Percentiles rank a stretch among this genome's conserved stretches.
Conservation (phyloP, 2,329 filamentous ascomycete genomes). For the Ophioceras dolichostomum region DNA sequence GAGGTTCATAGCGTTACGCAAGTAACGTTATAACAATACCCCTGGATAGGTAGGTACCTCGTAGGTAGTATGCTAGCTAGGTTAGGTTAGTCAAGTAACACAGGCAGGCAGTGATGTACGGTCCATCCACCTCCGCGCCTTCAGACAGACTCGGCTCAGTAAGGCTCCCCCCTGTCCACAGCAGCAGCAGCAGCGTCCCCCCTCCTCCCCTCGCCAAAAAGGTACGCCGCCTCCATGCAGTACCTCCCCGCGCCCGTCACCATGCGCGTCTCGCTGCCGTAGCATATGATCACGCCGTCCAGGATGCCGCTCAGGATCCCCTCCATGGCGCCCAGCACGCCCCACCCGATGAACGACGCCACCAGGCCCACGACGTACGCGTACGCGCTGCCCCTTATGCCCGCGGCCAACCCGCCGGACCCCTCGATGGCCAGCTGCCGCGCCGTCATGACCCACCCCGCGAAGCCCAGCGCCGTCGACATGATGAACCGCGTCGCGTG, state of each 20-base stretch:
- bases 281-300: conserved; percentile 84
- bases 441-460: conserved; percentile 92
- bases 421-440: conserved; percentile 56
- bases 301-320: conserved; percentile 78
- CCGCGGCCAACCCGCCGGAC: conserved; percentile 30
- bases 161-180: conserved; percentile 11
- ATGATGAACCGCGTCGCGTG: conserved; percentile 88
- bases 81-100: too few species aligned
- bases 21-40: too few species aligned
- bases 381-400: conserved; percentile 70
- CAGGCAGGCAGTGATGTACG: too few species aligned
- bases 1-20: too few species aligned
- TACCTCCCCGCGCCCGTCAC: conserved; percentile 60
- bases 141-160: too few species aligned
- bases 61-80: too few species aligned
- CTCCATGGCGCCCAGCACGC: conserved; percentile 81
- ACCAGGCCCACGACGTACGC: conserved; percentile 90
- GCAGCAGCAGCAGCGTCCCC: neutral
- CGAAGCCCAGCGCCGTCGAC: conserved; percentile 80
- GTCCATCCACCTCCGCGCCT: too few species aligned
- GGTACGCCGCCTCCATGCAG: conserved; percentile 79
- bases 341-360: conserved; percentile 91
- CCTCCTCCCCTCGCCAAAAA: conserved; percentile 57
- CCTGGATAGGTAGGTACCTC: too few species aligned
- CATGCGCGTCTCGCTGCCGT: conserved; percentile 75